phyloP scores from a whole-genome alignment of 768 basidiomycete species.

The Boletus edulis region DNA sequence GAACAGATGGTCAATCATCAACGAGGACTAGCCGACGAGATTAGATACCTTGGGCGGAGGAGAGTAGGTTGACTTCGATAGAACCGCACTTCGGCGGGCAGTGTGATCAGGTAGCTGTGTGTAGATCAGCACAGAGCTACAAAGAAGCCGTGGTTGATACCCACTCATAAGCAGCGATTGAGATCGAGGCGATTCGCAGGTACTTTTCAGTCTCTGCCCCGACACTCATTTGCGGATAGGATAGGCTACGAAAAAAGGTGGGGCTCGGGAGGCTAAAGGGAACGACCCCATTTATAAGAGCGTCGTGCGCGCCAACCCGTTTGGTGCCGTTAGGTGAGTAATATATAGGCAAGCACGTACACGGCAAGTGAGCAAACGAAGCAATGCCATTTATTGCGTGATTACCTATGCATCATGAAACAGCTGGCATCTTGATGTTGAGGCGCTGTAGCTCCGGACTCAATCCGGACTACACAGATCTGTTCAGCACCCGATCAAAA shows the following conservation, averaged over 20 bases:
- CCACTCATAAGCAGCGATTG: slow-evolving; percentile 39
- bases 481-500: too few relatives aligned
- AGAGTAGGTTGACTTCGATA: slow-evolving; percentile 29
- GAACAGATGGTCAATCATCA: neutral
- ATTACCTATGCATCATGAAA: slow-evolving; percentile 5
- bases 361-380: neutral
- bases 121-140: neutral
- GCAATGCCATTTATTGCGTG: neutral
- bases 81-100: slow-evolving; percentile 33
- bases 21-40: neutral
- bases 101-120: slow-evolving; percentile 31
- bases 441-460: too few relatives aligned
- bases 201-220: slow-evolving; percentile 28
- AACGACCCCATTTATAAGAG: slow-evolving; percentile 21
- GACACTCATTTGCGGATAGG: slow-evolving; percentile 11
- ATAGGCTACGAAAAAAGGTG: neutral
- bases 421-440: neutral
- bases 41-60: slow-evolving; percentile 26
- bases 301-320: slow-evolving; percentile 2
- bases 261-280: neutral
- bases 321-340: slow-evolving; percentile 18
- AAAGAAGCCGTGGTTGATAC: slow-evolving; percentile 1
- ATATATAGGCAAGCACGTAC: neutral
- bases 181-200: slow-evolving; percentile 35
- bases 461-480: too few relatives aligned